These are phyloP conservation scores for Talaromyces sp. DNA, from an alignment of 2,329 filamentous ascomycete genomes.

Conservation along the genomic window DNA sequence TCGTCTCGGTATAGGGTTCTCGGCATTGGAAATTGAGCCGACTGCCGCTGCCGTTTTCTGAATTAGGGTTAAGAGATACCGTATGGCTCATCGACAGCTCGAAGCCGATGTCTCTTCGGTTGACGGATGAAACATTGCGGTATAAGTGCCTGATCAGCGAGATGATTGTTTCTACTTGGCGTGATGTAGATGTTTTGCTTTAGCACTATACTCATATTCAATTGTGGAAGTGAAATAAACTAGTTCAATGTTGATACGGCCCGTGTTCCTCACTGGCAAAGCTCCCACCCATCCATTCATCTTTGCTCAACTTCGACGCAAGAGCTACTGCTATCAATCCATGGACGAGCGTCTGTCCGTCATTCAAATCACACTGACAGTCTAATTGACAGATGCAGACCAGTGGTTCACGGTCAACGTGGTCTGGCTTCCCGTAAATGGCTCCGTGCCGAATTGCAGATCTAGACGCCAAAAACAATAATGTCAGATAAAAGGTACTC, in stretches of 20 bases:
- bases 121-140: not conserved
- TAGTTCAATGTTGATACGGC: not conserved
- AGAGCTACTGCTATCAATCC: too few species aligned
- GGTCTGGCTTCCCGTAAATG: constrained; percentile 49
- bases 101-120: not conserved
- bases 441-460: constrained; percentile 50
- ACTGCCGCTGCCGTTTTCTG: not conserved
- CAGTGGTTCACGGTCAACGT: constrained; percentile 23
- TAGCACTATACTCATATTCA: not conserved
- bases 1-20: not conserved
- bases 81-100: not conserved
- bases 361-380: not conserved
- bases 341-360: not conserved
- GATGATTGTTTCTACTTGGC: not conserved
- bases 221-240: too few species aligned
- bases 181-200: not conserved
- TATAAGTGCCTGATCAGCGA: not conserved
- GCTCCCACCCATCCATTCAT: not conserved
- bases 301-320: too few species aligned
- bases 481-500: not conserved
- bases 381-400: constrained; percentile 13
- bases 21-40: not conserved
- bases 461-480: constrained; percentile 8
- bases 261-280: not conserved
- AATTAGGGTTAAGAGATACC: not conserved